phyloP scores from a whole-genome alignment of 345 rosid species.

The Citrus trifoliata region DNA sequence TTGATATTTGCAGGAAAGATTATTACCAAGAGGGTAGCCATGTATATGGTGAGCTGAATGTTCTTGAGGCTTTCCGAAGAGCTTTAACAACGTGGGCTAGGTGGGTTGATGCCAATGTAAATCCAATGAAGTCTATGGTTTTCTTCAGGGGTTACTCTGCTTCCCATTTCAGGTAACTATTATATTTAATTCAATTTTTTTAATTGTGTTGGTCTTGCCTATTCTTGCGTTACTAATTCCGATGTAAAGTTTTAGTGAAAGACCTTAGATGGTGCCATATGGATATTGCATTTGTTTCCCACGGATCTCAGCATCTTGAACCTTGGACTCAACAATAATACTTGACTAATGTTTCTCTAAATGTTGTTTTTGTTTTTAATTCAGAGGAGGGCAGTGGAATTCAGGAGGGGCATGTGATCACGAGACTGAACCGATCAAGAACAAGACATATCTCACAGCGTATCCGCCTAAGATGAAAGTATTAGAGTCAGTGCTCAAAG shows the following conservation, averaged over 20 bases:
- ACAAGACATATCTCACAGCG: slow-evolving; percentile 55
- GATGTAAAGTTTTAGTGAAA: not conserved
- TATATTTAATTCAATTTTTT: not conserved
- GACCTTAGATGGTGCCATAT: not conserved
- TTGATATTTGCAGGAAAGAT: slow-evolving; percentile 58
- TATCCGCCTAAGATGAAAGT: slow-evolving; percentile 82
- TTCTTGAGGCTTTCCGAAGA: slow-evolving; percentile 83
- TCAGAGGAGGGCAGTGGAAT: slow-evolving; percentile 98
- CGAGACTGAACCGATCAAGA: slow-evolving; percentile 84
- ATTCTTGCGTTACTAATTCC: not conserved
- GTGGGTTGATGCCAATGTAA: slow-evolving; percentile 83
- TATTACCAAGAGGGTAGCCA: slow-evolving; percentile 93
- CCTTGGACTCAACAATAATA: not conserved
- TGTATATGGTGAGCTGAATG: slow-evolving; percentile 70
- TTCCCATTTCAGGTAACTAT: slow-evolving; percentile 81
- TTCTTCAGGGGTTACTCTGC: slow-evolving; percentile 91
- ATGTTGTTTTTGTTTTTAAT: slow-evolving; percentile 1
- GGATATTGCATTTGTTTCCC: not conserved
- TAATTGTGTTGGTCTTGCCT: not conserved
- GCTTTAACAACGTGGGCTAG: slow-evolving; percentile 87
- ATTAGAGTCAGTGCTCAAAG: slow-evolving; percentile 65
- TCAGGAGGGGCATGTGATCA: slow-evolving; percentile 90
- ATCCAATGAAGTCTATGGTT: slow-evolving; percentile 63
- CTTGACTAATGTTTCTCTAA: not conserved
- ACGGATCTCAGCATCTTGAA: not conserved